Conservation (phyloP, 768 basidiomycete species). For the Hemileccinum impolitum region DNA sequence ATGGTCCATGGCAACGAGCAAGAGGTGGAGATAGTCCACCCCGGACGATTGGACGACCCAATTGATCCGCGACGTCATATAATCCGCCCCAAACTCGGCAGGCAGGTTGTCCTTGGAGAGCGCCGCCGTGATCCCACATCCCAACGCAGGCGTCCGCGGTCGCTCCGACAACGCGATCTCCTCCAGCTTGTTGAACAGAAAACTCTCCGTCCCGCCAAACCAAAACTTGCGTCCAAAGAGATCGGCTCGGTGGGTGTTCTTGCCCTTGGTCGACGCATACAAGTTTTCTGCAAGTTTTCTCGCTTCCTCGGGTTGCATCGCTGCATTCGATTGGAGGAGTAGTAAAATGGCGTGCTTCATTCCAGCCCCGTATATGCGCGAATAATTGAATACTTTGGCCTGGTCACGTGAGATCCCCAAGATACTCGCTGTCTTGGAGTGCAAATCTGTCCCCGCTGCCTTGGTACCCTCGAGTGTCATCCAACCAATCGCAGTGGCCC, state of each 20-base stretch:
- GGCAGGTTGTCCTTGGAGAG: conserved; percentile 89
- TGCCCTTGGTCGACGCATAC: conserved; percentile 92
- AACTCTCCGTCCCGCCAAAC: conserved; percentile 96
- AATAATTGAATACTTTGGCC: conserved; percentile 99
- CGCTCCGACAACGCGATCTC: conserved; percentile 84
- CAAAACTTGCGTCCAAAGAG: conserved; percentile 85
- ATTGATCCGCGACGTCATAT: conserved; percentile 95
- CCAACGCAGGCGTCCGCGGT: conserved; percentile 90
- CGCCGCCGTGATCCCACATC: conserved; percentile 91
- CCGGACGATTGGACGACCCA: conserved; percentile 99
- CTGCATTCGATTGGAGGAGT: conserved; percentile 78
- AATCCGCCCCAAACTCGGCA: conserved; percentile 76
- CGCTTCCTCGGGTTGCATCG: conserved; percentile 75
- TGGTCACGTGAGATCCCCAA: conserved; percentile 90
- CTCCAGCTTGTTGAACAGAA: conserved; percentile 96
- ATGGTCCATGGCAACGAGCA: conserved; percentile 93
- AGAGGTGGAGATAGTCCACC: conserved; percentile 95
- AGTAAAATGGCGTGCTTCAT: conserved; percentile 90
- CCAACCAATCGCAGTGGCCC: conserved; percentile 96
- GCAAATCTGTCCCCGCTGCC: conserved; percentile 88
- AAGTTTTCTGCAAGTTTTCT: conserved; percentile 77
- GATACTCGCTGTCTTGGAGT: conserved; percentile 94
- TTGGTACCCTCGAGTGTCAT: conserved; percentile 99
- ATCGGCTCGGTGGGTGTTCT: conserved; percentile 72
- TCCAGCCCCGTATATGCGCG: conserved; percentile 97